phyloP scores from a whole-genome alignment of 371 early-diverging fungal genomes.

The Batkoa obscura region DNA sequence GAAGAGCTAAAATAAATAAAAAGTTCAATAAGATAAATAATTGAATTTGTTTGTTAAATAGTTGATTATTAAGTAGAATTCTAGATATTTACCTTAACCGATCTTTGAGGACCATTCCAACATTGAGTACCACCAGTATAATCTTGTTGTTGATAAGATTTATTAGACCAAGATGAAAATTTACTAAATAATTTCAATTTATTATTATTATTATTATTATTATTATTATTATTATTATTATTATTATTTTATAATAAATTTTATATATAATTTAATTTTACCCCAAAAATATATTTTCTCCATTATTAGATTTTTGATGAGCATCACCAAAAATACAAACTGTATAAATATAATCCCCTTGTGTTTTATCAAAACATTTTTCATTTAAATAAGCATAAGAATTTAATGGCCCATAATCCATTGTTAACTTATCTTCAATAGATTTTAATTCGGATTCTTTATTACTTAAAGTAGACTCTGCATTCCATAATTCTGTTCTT shows the following conservation, averaged over 20 bases:
- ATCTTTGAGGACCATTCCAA: conserved; percentile 87
- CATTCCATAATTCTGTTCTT: conserved; percentile 14
- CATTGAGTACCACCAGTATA: conserved; percentile 59
- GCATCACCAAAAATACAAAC: conserved; percentile 61
- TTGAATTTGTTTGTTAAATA: no score
- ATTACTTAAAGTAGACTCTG: conserved; percentile 16
- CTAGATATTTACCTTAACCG: conserved; percentile 19
- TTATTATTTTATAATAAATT: no score
- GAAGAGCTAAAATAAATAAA: neutral
- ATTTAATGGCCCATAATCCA: conserved; percentile 35
- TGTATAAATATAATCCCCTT: conserved; percentile 67
- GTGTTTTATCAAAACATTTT: conserved; percentile 42
- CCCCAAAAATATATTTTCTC: conserved; percentile 42
- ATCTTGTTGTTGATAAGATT: no score
- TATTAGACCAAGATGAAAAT: no score
- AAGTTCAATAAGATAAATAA: neutral
- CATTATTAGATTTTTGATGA: conserved; percentile 40
- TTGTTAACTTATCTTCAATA: conserved; percentile 19
- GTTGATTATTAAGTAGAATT: no score
- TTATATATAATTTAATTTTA: conserved; percentile 12
- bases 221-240: no score
- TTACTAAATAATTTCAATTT: no score
- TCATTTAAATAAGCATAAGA: conserved; percentile 40
- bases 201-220: no score
- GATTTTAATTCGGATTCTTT: conserved; percentile 10